Evolutionary conservation across 163 green algal species (phyloP).

Genomic region (Chlorella variabilis): DNA sequence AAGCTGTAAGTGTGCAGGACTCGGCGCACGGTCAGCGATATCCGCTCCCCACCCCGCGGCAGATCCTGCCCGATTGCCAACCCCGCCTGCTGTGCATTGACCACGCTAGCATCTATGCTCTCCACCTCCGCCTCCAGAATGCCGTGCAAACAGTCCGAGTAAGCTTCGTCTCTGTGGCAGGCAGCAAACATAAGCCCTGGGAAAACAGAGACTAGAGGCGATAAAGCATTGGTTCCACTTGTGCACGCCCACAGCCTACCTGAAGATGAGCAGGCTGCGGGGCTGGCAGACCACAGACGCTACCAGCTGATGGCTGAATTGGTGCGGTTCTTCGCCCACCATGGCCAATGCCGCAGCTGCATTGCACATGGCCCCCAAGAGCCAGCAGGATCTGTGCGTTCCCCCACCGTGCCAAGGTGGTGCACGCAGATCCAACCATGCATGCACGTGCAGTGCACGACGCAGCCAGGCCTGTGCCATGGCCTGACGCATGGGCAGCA

Average conservation of each 20-base stretch:
- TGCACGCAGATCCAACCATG: too few species aligned
- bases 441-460: too few species aligned
- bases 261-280: conserved; percentile 78
- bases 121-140: conserved; percentile 71
- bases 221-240: neutral
- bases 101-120: conserved; percentile 52
- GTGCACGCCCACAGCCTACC: neutral
- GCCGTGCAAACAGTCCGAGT: conserved; percentile 71
- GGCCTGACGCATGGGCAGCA: too few species aligned
- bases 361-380: too few species aligned
- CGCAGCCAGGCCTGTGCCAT: too few species aligned
- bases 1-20: conserved; percentile 43
- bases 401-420: too few species aligned
- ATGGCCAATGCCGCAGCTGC: conserved; percentile 6
- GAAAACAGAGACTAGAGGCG: neutral
- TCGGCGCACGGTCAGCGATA: conserved; percentile 63
- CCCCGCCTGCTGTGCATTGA: conserved; percentile 44
- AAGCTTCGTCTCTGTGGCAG: conserved; percentile 57
- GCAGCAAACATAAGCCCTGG: neutral
- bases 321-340: neutral
- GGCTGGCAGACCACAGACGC: conserved; percentile 67
- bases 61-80: conserved; percentile 8
- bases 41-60: conserved; percentile 47
- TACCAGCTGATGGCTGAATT: neutral
- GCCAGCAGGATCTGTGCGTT: too few species aligned